These are phyloP conservation scores for Durio zibethinus DNA, from an alignment of 345 rosid genomes.

Conservation along the genomic window DNA sequence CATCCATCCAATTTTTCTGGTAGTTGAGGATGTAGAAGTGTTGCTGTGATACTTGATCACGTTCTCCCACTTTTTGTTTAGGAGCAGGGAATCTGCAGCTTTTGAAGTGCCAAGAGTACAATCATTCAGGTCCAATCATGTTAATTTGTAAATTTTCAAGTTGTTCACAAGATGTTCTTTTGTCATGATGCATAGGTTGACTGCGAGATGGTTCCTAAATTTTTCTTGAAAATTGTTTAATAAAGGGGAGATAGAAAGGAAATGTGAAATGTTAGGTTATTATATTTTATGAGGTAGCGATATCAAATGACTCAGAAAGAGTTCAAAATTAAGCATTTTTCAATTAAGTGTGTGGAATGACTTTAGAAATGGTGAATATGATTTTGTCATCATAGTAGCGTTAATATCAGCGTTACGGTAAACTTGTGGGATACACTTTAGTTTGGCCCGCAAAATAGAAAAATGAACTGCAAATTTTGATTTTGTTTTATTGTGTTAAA, in stretches of 20 bases:
- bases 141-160: not conserved
- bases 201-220: no score
- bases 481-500: not conserved
- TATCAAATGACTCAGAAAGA: not conserved
- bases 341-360: not conserved
- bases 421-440: not conserved
- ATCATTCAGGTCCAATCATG: not conserved
- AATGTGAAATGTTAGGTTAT: not conserved
- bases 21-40: conserved; percentile 1
- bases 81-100: not conserved
- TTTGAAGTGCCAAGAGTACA: not conserved
- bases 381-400: not conserved
- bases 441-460: not conserved
- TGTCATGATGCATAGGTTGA: not conserved
- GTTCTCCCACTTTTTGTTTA: not conserved
- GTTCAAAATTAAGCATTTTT: not conserved
- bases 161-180: not conserved
- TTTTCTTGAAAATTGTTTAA: no score
- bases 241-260: not conserved
- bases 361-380: not conserved
- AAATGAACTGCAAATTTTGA: not conserved
- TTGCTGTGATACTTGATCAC: not conserved
- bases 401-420: not conserved
- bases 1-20: not conserved
- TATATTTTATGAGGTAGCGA: not conserved